Evolutionary conservation across 2,329 filamentous ascomycete species (phyloP), one percentile per base, ranked within the genome.

Genomic region (Hypoxylon rubiginosum): DNA sequence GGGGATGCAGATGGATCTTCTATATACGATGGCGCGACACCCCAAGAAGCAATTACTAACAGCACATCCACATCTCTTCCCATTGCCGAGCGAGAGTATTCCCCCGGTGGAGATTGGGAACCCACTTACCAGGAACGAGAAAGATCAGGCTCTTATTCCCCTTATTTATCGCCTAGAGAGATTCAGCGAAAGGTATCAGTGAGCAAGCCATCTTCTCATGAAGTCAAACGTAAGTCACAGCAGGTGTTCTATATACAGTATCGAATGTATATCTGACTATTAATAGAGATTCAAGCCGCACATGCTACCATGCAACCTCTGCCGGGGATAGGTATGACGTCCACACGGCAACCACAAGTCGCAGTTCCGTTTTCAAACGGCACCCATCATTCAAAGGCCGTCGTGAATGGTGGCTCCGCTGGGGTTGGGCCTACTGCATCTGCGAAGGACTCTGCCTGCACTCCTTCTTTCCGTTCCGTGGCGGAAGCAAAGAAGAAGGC

Each of bases 401-500:
- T 9, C 10, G 19, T 26, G 7, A 26, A 30, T 41, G 46, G n/a
- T 15, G 10, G 24, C 24, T 10, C 6, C 34, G 21, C n/a, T 30
- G 5, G 10, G 28, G n/a, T 19, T 17, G 8, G 8, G 10, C 11
- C 56, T 57, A n/a, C 50, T 11, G 21, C 28, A 4, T 26, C 58
- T 26, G 13, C 28, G 8, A 64, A 57, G 34, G 50, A 57, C 21
- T 15, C 43, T 34, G 9, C 8, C 10, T 11, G 45, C 9, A 49
- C 7, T 1, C 54, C 41, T 6, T 8, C 71, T 4, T 78, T 76
- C 54, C 73, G 68, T 43, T 78, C 77, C 0, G 46, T 82, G 4
- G 65, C 77, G 4, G 82, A 85, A 56, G 83, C 81, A 32, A 85
- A 82, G 58, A 87, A 86, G 67, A 83, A 86, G 69, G 92, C 92